Evolutionary conservation across 2,329 filamentous ascomycete species (phyloP), one percentile per base, ranked within the genome.

Genomic region (Hawksworthiomyces lignivorus): DNA sequence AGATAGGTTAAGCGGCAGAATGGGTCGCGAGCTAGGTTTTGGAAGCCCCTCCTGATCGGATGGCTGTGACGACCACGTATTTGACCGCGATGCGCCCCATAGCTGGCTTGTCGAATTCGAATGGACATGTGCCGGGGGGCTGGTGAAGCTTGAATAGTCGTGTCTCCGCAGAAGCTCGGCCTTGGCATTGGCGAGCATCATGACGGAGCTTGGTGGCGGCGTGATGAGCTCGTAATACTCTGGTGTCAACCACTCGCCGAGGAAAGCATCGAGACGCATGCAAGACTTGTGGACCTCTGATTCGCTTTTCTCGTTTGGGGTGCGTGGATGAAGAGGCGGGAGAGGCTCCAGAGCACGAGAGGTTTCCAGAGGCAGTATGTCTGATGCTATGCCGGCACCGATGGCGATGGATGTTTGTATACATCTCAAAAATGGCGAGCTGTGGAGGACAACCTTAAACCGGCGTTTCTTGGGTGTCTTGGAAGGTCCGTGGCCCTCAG

Each of bases 181-280:
- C 62, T 96, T 97, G 22, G 92, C 90, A 30, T 79, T 78, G 20
- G 85, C 84, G 3, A 97, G 71, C 87, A 98, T 94, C 64, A 92
- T 75, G 4, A 82, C 77, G 4, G 87, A 90, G 32, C 80, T 78
- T 0, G 92, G 92, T 10, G 92, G 92, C 4, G 88, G 86, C 0
- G 85, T 90, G 50, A 96, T 96, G 39, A 84, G 75, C 48, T 95
- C 88, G 55, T 90, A 98, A 61, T 98, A 98, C 56, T 89, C 83
- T 1, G 88, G 87, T 2, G 84, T 86, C 22, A 97, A 72, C 92
- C 92, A 98, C 69, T 98, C 92, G 36, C 92, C 90, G 0, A 98
- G 72, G 56, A 94, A 96, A 0, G 89, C 84, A 62, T 98, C 92
- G 6, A 98, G 73, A 1, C 92, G 83, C 36, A 98, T 64, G 9